Percentiles rank a stretch among this genome's conserved stretches.
These are phyloP conservation scores for Penicillium sp. DNA, from an alignment of 2,329 filamentous ascomycete species.

Conservation along the genomic window DNA sequence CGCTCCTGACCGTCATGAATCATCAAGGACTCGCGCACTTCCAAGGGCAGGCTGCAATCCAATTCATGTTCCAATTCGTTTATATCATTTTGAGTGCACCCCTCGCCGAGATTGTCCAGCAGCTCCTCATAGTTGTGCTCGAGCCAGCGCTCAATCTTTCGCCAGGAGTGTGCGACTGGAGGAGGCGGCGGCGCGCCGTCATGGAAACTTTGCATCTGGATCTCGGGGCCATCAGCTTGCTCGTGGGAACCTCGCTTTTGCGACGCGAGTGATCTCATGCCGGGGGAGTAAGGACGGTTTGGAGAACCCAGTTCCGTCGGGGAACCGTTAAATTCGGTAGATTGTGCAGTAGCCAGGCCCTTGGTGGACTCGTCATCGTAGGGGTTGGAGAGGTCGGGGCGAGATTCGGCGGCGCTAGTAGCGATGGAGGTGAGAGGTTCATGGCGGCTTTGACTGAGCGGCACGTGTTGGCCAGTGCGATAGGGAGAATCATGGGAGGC, in stretches of 20 bases:
- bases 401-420: slow-evolving; percentile 81
- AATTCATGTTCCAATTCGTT: slow-evolving; percentile 96
- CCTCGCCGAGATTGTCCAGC: slow-evolving; percentile 88
- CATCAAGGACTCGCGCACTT: slow-evolving; percentile 87
- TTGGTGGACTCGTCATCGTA: slow-evolving; percentile 71
- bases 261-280: slow-evolving; percentile 75
- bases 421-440: slow-evolving; percentile 82
- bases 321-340: slow-evolving; percentile 61
- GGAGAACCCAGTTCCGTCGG: slow-evolving; percentile 56
- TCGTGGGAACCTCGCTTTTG: slow-evolving; percentile 59
- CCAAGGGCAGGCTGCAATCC: slow-evolving; percentile 88
- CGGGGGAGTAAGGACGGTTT: slow-evolving; percentile 79
- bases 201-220: slow-evolving; percentile 93
- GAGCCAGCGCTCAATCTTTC: slow-evolving; percentile 87
- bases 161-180: slow-evolving; percentile 86
- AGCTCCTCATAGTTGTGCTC: slow-evolving; percentile 95
- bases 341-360: slow-evolving; percentile 54
- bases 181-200: slow-evolving; percentile 88
- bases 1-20: slow-evolving; percentile 97
- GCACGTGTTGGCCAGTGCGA: slow-evolving; percentile 84
- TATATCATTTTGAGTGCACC: slow-evolving; percentile 87
- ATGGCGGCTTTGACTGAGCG: slow-evolving; percentile 77
- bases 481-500: slow-evolving; percentile 91
- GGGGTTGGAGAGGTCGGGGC: slow-evolving; percentile 74
- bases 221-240: slow-evolving; percentile 73